Conservation (phyloP, 2,329 filamentous ascomycete genomes). For the Teratosphaeria viscida region DNA sequence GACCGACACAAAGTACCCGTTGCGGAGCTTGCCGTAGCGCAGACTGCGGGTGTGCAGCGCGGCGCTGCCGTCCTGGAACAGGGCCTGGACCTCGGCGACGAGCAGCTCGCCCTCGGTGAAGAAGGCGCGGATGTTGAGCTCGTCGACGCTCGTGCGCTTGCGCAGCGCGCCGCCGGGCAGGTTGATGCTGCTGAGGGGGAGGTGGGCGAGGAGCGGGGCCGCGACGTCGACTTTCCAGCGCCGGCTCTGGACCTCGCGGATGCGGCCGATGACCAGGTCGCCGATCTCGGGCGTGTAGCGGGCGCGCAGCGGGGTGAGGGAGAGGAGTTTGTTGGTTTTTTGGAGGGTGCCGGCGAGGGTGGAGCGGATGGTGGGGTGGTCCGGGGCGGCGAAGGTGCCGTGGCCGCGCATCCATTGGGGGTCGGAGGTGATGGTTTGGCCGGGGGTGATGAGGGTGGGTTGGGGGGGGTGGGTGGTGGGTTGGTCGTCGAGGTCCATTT, state of each 20-base stretch:
- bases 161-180: slow-evolving; percentile 86
- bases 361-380: slow-evolving; percentile 63
- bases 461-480: slow-evolving; percentile 33
- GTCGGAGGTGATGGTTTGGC: slow-evolving; percentile 77
- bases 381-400: slow-evolving; percentile 64
- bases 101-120: slow-evolving; percentile 91
- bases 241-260: slow-evolving; percentile 85
- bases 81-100: slow-evolving; percentile 85
- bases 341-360: slow-evolving; percentile 84
- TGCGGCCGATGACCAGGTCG: slow-evolving; percentile 85
- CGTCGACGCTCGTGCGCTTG: slow-evolving; percentile 86
- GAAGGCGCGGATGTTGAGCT: slow-evolving; percentile 94
- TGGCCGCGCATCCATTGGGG: slow-evolving; percentile 98
- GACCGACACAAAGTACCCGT: slow-evolving; percentile 80
- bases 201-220: slow-evolving; percentile 70
- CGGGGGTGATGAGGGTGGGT: slow-evolving; percentile 66
- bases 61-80: slow-evolving; percentile 68
- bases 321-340: slow-evolving; percentile 94
- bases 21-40: slow-evolving; percentile 91
- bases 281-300: slow-evolving; percentile 94
- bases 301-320: slow-evolving; percentile 77
- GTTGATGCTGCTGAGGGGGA: slow-evolving; percentile 86
- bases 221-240: slow-evolving; percentile 94
- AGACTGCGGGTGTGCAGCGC: slow-evolving; percentile 80
- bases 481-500: slow-evolving; percentile 39